Evolutionary conservation across 31 red algal species (phyloP).

Genomic region (Odonthalia washingtoniensis): DNA sequence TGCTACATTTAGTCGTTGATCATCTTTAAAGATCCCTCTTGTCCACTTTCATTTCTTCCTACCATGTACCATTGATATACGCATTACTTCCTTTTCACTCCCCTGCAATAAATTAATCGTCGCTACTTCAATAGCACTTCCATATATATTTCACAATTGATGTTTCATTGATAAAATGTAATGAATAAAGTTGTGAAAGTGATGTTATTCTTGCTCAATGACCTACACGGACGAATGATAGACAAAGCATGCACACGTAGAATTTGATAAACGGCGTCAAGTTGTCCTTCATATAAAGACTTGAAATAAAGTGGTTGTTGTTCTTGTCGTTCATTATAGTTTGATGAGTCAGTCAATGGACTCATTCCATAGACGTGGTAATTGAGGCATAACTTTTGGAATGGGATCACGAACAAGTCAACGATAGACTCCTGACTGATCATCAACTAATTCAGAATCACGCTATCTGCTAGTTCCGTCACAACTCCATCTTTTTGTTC

Average conservation of each 20-base stretch:
- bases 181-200: neutral
- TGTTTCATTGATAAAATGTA: slow-evolving; percentile 40
- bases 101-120: slow-evolving; percentile 89
- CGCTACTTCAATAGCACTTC: slow-evolving; percentile 55
- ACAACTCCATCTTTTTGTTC: too few species aligned
- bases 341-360: too few species aligned
- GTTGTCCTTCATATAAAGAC: too few species aligned
- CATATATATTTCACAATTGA: slow-evolving; percentile 13
- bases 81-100: slow-evolving; percentile 79
- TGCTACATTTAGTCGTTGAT: slow-evolving; percentile 74
- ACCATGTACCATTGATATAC: too few species aligned
- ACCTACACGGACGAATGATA: slow-evolving; percentile 40
- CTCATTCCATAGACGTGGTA: too few species aligned
- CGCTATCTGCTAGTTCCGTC: too few species aligned
- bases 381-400: slow-evolving; percentile 29
- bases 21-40: slow-evolving; percentile 65
- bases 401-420: neutral
- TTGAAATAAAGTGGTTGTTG: too few species aligned
- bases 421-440: too few species aligned
- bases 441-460: too few species aligned
- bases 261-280: slow-evolving; percentile 5
- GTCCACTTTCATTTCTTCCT: slow-evolving; percentile 61
- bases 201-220: slow-evolving; percentile 59
- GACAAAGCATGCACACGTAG: slow-evolving; percentile 39
- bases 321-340: too few species aligned